These are phyloP conservation scores for Amaranthus tricolor DNA, from an alignment of 179 eudicot species.

Conservation along the genomic window DNA sequence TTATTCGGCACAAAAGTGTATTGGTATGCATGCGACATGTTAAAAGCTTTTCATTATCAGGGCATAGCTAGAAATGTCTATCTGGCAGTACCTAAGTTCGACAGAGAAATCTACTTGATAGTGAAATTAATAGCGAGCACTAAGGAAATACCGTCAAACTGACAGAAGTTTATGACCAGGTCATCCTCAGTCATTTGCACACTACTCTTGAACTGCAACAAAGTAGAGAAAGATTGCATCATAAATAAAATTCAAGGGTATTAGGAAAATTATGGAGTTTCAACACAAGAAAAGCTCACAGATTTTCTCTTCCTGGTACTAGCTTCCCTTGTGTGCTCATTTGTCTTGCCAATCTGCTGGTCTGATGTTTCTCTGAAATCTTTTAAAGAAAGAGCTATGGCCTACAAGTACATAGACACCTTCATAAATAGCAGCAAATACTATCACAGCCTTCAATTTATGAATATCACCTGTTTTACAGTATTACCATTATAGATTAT, in stretches of 20 bases:
- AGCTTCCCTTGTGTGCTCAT: conserved; percentile 29
- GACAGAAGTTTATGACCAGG: conserved; percentile 74
- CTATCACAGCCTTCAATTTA: not conserved
- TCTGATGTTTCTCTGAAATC: conserved; percentile 34
- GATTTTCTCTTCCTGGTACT: conserved; percentile 51
- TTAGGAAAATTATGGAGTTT: not conserved
- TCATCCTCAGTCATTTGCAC: conserved; percentile 93
- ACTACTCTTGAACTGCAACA: conserved; percentile 50
- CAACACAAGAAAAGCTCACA: conserved; percentile 32
- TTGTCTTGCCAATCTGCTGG: conserved; percentile 28
- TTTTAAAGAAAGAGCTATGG: conserved; percentile 76
- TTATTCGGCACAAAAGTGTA: not conserved
- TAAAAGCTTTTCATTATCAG: not conserved
- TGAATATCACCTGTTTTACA: not conserved
- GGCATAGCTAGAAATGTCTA: no score
- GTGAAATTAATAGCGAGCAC: not conserved
- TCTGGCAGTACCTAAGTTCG: no score
- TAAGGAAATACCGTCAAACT: conserved; percentile 71
- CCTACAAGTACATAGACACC: conserved; percentile 38
- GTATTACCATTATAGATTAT: not conserved
- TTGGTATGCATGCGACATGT: not conserved
- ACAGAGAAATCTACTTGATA: not conserved
- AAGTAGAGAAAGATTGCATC: not conserved
- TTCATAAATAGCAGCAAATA: no score
- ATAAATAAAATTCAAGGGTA: not conserved